Evolutionary conservation across 768 basidiomycete species (phyloP), one percentile per base, ranked within the genome.

Genomic region (Daedalea quercina): DNA sequence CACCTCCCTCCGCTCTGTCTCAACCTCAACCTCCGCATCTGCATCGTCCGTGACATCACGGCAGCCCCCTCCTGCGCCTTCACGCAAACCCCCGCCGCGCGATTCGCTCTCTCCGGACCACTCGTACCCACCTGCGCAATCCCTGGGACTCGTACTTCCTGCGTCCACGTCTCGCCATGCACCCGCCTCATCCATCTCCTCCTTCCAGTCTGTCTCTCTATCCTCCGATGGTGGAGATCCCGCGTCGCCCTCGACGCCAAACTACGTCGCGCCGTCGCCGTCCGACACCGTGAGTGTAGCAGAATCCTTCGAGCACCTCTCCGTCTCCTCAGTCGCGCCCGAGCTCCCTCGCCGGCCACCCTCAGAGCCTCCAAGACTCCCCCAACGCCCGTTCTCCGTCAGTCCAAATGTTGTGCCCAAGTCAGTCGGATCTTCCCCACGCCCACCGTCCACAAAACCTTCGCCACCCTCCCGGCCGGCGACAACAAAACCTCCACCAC

Each of bases 171-270:
- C 55, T 17, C 71, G 74, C 40, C 87, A 90, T 63, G 76, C 71
- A 3, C 76, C 79, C 3, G 77, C 76, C 2, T 87, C 86, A 1
- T 90, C 88, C 45, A 77, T 88, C 35, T 90, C 88, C 2, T 90
- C 88, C 25, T 89, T 91, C 56, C 87, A 89, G 60, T 89, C 88
- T 2, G 85, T 90, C 23, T 90, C 88, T 1, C 75, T 90, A 17
- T 90, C 87, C 1, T 85, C 84, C 7, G 83, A 84, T 56, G 65
- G 72, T 69, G 70, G 66, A 35, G 66, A 59, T 3, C 53, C 61
- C 31, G 67, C 68, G 35, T 46, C 46, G 46, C 51, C 28, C 59
- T 62, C 11, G 60, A 33, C 48, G 9, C 35, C 48, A 9, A 37
- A 31, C 8, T 22, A 19, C 48, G 20, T 26, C 48, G 43, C 35